Base-by-base conservation (phyloP, 768 basidiomycete species). In the Neoboletus brunneissimus region DNA sequence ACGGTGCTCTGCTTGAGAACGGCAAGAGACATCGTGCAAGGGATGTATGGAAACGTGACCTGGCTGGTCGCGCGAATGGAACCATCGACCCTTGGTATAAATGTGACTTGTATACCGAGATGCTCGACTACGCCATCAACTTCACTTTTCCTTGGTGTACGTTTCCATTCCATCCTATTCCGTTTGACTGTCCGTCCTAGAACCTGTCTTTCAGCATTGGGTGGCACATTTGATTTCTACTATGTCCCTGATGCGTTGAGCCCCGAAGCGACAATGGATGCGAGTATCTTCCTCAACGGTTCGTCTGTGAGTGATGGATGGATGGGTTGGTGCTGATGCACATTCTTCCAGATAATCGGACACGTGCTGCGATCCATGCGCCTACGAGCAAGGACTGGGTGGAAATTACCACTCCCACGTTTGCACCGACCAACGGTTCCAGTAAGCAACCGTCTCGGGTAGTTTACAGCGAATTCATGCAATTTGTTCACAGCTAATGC, bases 121-220 rank as follows among this genome's bases (percentile, higher is more conserved):
- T 85, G 70, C 61, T 87, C 31, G 87, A 89, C 64, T 89, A 89
- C 64, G 85, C 87, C 8, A 48, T 83, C 56, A 89, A 89, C 64
- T 88, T 79, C 66, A 87, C 87, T 0, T 82, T 77, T 65, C 88
- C 88, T 1, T 81, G 80, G 80, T 65, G 75, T 81, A 67, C 27
- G 77, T 56, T 25, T 49, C 29, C 22, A 8, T 31, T 23, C 2
- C 5, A 18, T 16, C 15, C 13, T 10, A 7, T 27, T 12, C 9
- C 3, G 23, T 23, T 38, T 38, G 11, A 32, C 2, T 16, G n/a
- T 34, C 44, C 18, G 43, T 31, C 2, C 25, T 3, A 9, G 8
- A 15, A 31, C 16, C 20, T 13, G 16, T 32, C 13, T 23, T n/a
- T 37, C 11, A 61, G 58, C 59, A 8, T 57, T 61, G 12, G 72